A percentile compares a stretch with the other conserved stretches of the same genome.
These are phyloP conservation scores for Jaapia argillacea DNA, from an alignment of 768 basidiomycete genomes.

Conservation along the genomic window DNA sequence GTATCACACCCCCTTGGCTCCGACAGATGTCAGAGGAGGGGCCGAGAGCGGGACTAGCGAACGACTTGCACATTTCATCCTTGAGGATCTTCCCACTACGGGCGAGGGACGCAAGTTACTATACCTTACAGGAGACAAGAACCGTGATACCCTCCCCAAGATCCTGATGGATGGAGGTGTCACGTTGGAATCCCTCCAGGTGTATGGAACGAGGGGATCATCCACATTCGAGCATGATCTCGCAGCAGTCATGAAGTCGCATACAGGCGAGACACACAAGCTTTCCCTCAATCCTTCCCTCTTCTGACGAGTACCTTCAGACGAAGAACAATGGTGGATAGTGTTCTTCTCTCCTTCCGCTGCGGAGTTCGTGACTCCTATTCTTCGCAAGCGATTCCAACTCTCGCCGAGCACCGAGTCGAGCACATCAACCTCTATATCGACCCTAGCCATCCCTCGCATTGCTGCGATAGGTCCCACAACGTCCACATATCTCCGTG, in stretches of 20 bases:
- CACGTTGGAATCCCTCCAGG: slow-evolving; percentile 41
- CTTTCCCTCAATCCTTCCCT: slow-evolving; percentile 10
- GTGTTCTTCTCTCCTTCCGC: slow-evolving; percentile 71
- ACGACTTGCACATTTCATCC: slow-evolving; percentile 54
- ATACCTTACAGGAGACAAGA: slow-evolving; percentile 86
- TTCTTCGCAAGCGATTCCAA: slow-evolving; percentile 33
- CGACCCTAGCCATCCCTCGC: slow-evolving; percentile 4
- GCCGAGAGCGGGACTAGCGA: slow-evolving; percentile 56
- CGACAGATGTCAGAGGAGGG: slow-evolving; percentile 31
- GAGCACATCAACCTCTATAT: neutral
- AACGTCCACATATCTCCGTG: slow-evolving; percentile 40
- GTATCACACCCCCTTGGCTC: slow-evolving; percentile 18
- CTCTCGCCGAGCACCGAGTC: slow-evolving; percentile 14
- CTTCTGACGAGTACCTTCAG: neutral
- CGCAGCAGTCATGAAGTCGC: slow-evolving; percentile 17
- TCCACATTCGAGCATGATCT: slow-evolving; percentile 38
- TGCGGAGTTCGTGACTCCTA: slow-evolving; percentile 45
- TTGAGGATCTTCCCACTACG: slow-evolving; percentile 25
- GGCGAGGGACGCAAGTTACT: slow-evolving; percentile 30
- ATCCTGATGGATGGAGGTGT: slow-evolving; percentile 38
- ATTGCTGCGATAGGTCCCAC: slow-evolving; percentile 65
- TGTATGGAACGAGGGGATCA: slow-evolving; percentile 61
- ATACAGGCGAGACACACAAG: no score
- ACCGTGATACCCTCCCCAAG: slow-evolving; percentile 51
- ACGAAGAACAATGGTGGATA: slow-evolving; percentile 48